Evolutionary conservation across 2,329 filamentous ascomycete species (phyloP), one percentile per base, ranked within the genome.

Genomic region (Ceratocystiopsis minuta): DNA sequence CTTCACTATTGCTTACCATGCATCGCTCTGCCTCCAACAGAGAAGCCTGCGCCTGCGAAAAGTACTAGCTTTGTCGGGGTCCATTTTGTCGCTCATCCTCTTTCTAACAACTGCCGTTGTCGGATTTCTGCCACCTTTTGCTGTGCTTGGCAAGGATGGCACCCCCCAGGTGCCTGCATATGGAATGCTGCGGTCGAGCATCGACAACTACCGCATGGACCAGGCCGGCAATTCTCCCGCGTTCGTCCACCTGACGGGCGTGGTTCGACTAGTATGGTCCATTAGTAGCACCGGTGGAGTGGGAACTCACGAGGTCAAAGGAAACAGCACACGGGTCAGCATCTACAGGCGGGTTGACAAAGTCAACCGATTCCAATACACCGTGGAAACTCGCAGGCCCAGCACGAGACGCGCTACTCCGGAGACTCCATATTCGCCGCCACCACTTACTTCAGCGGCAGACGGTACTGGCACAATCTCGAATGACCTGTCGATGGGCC

Each of bases 151-250:
- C 32, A 16, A 7, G 6, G n/a, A 13, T 6, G 9, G 13, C 14
- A 17, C n/a, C 15, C 41, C 39, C 2, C 24, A 34, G 4, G 42
- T 49, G 12, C 28, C 42, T 11, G 34, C 45, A 5, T 40, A 38
- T 16, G 47, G 47, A 28, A 49, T 49, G 43, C 35, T 47, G 13
- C 39, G 39, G 2, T 43, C 47, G 6, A 42, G 43, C 35, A 24
- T 49, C 15, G 34, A 41, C 13, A 48, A 48, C 41, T 49, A 42
- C 28, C 33, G 18, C 3, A 17, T 44, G 13, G 39, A 36, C 16
- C 39, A 41, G 16, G 24, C 24, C 2, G 24, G 24, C 4, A 28
- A 2, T 28, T 10, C 24, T 28, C 24, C 24, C 7, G 11, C 24
- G 7, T 10, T 2, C 7, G 7, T 10, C 24, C 24, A 10, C 24